phyloP scores from a whole-genome alignment of 306 rosid species.

The Oemleria cerasiformis region DNA sequence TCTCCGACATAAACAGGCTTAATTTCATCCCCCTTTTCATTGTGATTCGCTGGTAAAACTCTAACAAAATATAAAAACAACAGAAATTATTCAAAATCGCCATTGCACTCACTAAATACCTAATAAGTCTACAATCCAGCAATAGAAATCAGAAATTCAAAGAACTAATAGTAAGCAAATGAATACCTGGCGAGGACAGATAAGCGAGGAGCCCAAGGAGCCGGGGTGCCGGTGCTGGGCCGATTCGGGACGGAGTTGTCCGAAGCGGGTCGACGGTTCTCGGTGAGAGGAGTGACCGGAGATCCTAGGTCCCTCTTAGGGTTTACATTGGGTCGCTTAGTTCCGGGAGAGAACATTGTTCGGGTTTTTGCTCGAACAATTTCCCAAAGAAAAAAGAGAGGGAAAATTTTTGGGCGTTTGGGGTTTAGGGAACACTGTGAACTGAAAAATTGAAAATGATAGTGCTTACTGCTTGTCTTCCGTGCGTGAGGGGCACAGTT shows the following conservation, averaged over 20 bases:
- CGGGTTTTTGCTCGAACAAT: background rate
- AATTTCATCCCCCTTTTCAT: slow-evolving; percentile 50
- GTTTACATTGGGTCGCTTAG: slow-evolving; percentile 53
- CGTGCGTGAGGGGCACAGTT: background rate
- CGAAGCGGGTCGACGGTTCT: slow-evolving; percentile 29
- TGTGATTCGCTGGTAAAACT: slow-evolving; percentile 55
- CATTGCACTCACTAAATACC: background rate
- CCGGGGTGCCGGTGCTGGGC: slow-evolving; percentile 90
- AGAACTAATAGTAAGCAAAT: background rate
- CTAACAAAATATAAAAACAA: slow-evolving; percentile 32
- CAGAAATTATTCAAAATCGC: slow-evolving; percentile 5
- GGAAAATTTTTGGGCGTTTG: slow-evolving; percentile 22
- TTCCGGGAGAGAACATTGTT: slow-evolving; percentile 73
- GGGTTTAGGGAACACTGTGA: slow-evolving; percentile 21
- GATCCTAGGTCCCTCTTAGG: slow-evolving; percentile 38
- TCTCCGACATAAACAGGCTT: slow-evolving; percentile 87
- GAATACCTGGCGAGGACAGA: slow-evolving; percentile 83
- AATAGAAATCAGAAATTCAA: background rate
- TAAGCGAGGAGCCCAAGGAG: slow-evolving; percentile 94
- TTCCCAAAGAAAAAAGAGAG: slow-evolving; percentile 10
- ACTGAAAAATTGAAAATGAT: background rate
- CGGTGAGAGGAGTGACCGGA: slow-evolving; percentile 61
- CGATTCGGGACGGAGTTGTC: slow-evolving; percentile 57
- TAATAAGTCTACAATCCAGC: background rate
- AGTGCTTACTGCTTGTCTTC: background rate